A percentile compares a stretch with the other conserved stretches of the same genome.
These are phyloP conservation scores for Globisporangium spiculum DNA, from an alignment of 352 stramenopile species.

Conservation along the genomic window DNA sequence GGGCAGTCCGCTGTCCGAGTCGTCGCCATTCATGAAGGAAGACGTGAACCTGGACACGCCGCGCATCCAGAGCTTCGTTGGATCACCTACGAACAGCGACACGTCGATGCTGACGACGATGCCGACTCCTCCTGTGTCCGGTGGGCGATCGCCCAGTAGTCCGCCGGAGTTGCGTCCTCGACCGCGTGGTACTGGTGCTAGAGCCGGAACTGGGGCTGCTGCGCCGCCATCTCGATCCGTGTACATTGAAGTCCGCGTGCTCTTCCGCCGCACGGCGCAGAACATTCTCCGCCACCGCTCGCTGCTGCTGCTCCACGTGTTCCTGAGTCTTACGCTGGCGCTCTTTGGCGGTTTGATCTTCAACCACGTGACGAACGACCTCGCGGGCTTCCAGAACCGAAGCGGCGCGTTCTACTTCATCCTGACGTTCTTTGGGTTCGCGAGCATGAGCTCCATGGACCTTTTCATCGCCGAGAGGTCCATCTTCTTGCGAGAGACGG, in stretches of 20 bases:
- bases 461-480: slow-evolving; percentile 70
- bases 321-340: slow-evolving; percentile 53
- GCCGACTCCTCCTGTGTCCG: slow-evolving; percentile 19
- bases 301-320: slow-evolving; percentile 61
- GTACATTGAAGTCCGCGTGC: slow-evolving; percentile 60
- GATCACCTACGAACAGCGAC: slow-evolving; percentile 18
- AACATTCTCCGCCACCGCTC: slow-evolving; percentile 78
- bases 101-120: background rate
- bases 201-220: background rate
- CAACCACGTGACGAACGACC: slow-evolving; percentile 76
- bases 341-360: slow-evolving; percentile 76
- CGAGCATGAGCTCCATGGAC: slow-evolving; percentile 84
- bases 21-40: slow-evolving; percentile 60
- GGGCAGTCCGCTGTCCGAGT: slow-evolving; percentile 36
- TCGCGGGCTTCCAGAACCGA: slow-evolving; percentile 83
- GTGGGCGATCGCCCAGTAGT: slow-evolving; percentile 24
- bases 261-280: slow-evolving; percentile 63
- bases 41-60: slow-evolving; percentile 42
- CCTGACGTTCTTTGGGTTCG: slow-evolving; percentile 84
- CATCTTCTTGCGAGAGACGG: slow-evolving; percentile 78
- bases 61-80: slow-evolving; percentile 34
- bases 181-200: background rate
- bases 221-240: slow-evolving; percentile 35
- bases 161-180: slow-evolving; percentile 19
- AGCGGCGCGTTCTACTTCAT: slow-evolving; percentile 86